Conservation (phyloP, 2,329 filamentous ascomycete species). For the Sclerotinia borealis region DNA sequence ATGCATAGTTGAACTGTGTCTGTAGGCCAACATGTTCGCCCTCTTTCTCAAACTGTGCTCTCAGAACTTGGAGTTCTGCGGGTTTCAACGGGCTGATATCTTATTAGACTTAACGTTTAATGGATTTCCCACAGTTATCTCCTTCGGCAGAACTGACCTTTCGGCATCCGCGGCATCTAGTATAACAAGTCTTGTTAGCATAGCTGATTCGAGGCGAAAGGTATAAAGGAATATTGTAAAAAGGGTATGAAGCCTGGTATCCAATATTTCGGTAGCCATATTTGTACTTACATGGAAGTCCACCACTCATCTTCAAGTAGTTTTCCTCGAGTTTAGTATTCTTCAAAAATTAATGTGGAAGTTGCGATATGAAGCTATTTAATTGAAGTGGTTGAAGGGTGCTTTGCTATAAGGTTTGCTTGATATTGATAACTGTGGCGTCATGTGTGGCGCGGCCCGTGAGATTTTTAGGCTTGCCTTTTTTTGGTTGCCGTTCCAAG, state of each 20-base stretch:
- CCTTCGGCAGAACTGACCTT: slow-evolving; percentile 53
- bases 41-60: slow-evolving; percentile 94
- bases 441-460: slow-evolving; percentile 9
- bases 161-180: slow-evolving; percentile 96
- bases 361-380: slow-evolving; percentile 17
- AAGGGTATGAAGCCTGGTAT: slow-evolving; percentile 25
- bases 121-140: neutral
- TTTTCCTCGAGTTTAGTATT: neutral
- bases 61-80: slow-evolving; percentile 86
- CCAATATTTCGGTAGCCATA: slow-evolving; percentile 21
- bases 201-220: slow-evolving; percentile 24
- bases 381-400: neutral
- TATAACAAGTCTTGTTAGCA: slow-evolving; percentile 29
- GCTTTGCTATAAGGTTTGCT: slow-evolving; percentile 12
- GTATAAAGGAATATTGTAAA: slow-evolving; percentile 25
- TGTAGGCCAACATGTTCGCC: slow-evolving; percentile 94
- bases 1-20: slow-evolving; percentile 99
- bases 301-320: slow-evolving; percentile 27
- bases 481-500: slow-evolving; percentile 1
- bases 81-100: slow-evolving; percentile 73
- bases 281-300: slow-evolving; percentile 34
- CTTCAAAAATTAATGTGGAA: slow-evolving; percentile 9
- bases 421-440: slow-evolving; percentile 14
- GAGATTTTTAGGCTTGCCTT: neutral
- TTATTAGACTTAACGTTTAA: slow-evolving; percentile 17